A percentile compares a stretch with the other conserved stretches of the same genome.
These are phyloP conservation scores for Penicillium sp. DNA, from an alignment of 2,329 filamentous ascomycete genomes.

Conservation along the genomic window DNA sequence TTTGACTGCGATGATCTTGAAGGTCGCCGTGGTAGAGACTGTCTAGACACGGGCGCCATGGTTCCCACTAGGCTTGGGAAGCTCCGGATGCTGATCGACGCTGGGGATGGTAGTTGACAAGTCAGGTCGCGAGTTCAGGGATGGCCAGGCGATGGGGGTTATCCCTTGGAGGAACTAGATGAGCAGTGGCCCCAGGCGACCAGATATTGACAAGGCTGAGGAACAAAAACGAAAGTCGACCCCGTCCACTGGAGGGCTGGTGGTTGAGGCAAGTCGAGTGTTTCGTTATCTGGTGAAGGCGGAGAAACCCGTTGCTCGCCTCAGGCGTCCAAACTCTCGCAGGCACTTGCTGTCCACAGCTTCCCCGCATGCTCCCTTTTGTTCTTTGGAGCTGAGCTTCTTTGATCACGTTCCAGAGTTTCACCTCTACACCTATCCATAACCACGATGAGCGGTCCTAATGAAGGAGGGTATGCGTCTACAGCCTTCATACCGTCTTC, in stretches of 20 bases:
- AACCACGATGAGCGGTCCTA: constrained; percentile 39
- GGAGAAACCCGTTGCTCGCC: constrained; percentile 19
- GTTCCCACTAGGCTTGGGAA: constrained; percentile 12
- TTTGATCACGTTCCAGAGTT: background rate
- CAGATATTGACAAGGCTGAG: constrained; percentile 1
- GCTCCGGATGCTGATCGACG: constrained; percentile 16
- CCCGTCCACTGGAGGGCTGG: constrained; percentile 1
- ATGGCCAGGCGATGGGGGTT: background rate
- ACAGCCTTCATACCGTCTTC: background rate
- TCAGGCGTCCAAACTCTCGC: constrained; percentile 21
- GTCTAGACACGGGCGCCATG: constrained; percentile 38
- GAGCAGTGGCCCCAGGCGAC: background rate
- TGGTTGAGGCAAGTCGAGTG: constrained; percentile 6
- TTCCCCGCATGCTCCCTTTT: constrained; percentile 19
- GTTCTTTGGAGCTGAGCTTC: background rate
- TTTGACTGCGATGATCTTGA: constrained; percentile 34
- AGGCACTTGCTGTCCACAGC: constrained; percentile 20
- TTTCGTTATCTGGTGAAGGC: constrained; percentile 26
- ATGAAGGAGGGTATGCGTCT: constrained; percentile 38
- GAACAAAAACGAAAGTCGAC: constrained; percentile 3
- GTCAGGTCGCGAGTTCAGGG: constrained; percentile 21
- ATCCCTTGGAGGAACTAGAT: background rate
- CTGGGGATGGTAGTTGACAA: constrained; percentile 23
- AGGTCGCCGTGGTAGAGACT: constrained; percentile 28
- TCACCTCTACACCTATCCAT: background rate